Base-by-base conservation (phyloP, 495 filamentous ascomycete species). In the Talaromyces trachyspermus region DNA sequence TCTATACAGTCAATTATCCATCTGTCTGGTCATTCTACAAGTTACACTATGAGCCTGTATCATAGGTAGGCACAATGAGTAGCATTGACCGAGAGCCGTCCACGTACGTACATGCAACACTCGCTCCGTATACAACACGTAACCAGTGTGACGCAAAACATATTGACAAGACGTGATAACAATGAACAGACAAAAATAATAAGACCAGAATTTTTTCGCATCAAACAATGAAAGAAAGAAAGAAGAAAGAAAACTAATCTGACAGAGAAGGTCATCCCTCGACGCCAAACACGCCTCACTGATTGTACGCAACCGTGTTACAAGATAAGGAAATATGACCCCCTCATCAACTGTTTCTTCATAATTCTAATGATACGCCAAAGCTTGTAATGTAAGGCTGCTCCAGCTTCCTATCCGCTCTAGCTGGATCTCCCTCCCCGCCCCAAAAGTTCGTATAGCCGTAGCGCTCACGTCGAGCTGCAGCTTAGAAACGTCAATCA, bases 251-350 rank as follows among this genome's bases (percentile, higher is more conserved):
- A 43, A 39, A 32, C 41, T 12, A 30, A 46, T 48, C 40, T 49
- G 48, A 42, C 46, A 48, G 49, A 49, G 23, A 58, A 54, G 9
- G 35, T 38, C 35, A 38, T 38, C 35, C 35, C 35, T 22, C 22
- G 1, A 19, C n/a, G n/a, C n/a, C n/a, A n/a, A n/a, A n/a, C n/a
- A 38, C 17, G 35, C 35, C 35, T 38, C 18, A 18, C 35, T 38
- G 17, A 38, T 38, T 19, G 17, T 38, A 38, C 35, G 35, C 35
- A 38, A 22, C 25, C 18, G 17, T 38, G 35, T 19, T 38, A 38
- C 22, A 38, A 38, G 35, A 36, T 36, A n/a, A 36, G 33, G 14
- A 36, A n/a, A 36, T 36, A 36, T n/a, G 33, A 38, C 17, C 11
- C 35, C 18, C 35, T 38, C 17, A 8, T 19, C 18, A 22, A 38